Evolutionary conservation across 345 rosid species (phyloP).

Genomic region (Citrus inodora): DNA sequence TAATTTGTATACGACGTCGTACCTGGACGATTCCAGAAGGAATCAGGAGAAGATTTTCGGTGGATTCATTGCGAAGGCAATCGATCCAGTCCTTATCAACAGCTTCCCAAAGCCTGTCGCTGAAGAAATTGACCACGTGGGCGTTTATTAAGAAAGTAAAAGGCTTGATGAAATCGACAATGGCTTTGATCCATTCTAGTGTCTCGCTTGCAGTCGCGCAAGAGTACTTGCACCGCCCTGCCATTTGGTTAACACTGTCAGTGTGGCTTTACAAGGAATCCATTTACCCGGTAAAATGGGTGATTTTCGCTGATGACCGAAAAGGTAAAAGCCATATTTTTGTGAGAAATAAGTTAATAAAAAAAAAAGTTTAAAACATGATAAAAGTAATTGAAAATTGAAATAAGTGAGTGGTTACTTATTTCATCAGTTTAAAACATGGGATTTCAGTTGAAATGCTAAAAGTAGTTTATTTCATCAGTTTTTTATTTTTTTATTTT

Average conservation of each 20-base stretch:
- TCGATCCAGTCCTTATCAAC: constrained; percentile 72
- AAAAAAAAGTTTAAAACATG: too few species aligned
- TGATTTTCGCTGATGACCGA: neutral
- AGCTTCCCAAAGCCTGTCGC: constrained; percentile 71
- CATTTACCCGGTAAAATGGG: neutral
- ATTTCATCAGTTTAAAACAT: too few species aligned
- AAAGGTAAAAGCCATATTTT: neutral
- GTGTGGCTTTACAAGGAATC: neutral
- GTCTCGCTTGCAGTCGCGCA: constrained; percentile 64
- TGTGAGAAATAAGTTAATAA: too few species aligned
- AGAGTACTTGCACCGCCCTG: constrained; percentile 34
- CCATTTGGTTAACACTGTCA: neutral
- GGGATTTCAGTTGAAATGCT: too few species aligned
- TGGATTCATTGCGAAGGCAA: constrained; percentile 59
- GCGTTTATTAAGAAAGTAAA: constrained; percentile 52
- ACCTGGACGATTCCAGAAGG: constrained; percentile 78
- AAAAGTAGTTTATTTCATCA: too few species aligned
- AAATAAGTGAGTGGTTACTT: too few species aligned
- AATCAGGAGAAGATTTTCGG: constrained; percentile 58
- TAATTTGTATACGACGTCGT: neutral
- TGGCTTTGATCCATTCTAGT: constrained; percentile 69
- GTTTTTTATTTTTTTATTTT: too few species aligned
- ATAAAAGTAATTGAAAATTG: too few species aligned
- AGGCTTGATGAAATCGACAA: constrained; percentile 55
- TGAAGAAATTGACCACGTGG: constrained; percentile 83